Conservation (phyloP, 2,329 filamentous ascomycete species). For the Scytalidium lignicola region DNA sequence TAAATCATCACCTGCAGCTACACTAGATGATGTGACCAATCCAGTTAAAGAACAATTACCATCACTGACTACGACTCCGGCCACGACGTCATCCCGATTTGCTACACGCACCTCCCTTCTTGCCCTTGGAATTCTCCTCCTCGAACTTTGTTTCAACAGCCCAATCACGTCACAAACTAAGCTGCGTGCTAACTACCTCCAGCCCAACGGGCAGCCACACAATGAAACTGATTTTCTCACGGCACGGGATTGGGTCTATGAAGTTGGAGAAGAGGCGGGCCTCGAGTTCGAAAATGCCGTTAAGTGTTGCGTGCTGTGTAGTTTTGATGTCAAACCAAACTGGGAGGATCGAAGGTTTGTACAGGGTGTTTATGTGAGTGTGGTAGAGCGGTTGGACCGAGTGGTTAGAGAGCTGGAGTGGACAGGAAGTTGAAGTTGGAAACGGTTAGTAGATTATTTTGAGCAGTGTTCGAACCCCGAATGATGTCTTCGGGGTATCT, state of each 20-base stretch:
- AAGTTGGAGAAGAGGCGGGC: conserved; percentile 14
- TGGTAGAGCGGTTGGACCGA: conserved; percentile 16
- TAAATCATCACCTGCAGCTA: too few species aligned
- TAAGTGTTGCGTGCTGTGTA: conserved; percentile 14
- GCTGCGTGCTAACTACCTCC: conserved; percentile 9
- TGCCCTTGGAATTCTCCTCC: conserved; percentile 18
- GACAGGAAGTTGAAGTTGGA: too few species aligned
- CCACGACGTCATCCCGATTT: conserved; percentile 4
- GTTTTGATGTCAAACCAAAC: conserved; percentile 16
- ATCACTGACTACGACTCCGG: too few species aligned
- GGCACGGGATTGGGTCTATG: conserved; percentile 15
- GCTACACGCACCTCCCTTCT: conserved; percentile 10
- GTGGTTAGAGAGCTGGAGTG: too few species aligned
- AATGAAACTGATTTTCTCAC: conserved; percentile 14
- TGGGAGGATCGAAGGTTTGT: conserved; percentile 16
- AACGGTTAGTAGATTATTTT: too few species aligned
- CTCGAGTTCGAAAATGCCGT: conserved; percentile 14
- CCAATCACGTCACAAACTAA: conserved; percentile 15
- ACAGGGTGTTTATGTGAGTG: conserved; percentile 16
- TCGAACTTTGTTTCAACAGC: conserved; percentile 22
- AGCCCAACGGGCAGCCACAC: conserved; percentile 11
- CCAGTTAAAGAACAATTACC: too few species aligned
- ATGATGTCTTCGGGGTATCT: too few species aligned
- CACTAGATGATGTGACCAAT: too few species aligned
- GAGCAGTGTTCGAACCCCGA: too few species aligned